Evolutionary conservation across 495 filamentous ascomycete species (phyloP).

Genomic region (Coniosporium apollinis): DNA sequence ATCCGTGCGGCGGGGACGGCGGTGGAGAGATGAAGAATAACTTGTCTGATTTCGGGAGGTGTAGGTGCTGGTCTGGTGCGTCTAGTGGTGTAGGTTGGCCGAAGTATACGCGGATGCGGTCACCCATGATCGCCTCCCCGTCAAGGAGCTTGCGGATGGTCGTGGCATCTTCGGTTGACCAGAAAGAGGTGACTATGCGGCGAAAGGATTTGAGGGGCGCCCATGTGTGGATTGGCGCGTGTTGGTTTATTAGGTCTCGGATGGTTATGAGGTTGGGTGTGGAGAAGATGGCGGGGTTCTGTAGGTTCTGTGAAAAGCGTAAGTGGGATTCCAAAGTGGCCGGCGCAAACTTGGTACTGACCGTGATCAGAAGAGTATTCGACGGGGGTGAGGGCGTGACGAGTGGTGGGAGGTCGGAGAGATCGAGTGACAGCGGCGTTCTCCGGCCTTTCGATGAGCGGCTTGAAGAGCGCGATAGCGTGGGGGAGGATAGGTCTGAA

Average conservation of each 20-base stretch:
- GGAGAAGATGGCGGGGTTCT: constrained; percentile 62
- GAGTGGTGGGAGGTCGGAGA: constrained; percentile 63
- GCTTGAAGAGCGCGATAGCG: constrained; percentile 6
- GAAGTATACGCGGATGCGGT: constrained; percentile 71
- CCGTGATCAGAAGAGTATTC: constrained; percentile 75
- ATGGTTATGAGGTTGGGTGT: constrained; percentile 59
- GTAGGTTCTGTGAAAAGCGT: constrained; percentile 40
- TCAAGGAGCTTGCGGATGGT: constrained; percentile 54
- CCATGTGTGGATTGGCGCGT: constrained; percentile 68
- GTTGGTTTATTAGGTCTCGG: constrained; percentile 47
- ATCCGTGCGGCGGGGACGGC: constrained; percentile 78
- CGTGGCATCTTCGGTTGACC: constrained; percentile 53
- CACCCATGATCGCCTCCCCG: constrained; percentile 48
- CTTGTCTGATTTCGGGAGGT: constrained; percentile 71
- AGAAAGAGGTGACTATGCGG: constrained; percentile 83
- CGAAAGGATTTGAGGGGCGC: constrained; percentile 83
- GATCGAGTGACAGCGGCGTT: constrained; percentile 59
- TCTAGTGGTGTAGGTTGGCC: constrained; percentile 54
- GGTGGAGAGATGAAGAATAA: constrained; percentile 95
- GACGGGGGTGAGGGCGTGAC: constrained; percentile 65
- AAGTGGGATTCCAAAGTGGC: constrained; percentile 1
- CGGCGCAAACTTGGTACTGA: background rate
- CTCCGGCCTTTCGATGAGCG: constrained; percentile 8
- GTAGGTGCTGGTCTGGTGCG: constrained; percentile 50
- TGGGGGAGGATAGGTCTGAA: constrained; percentile 2